Evolutionary conservation across 1,284 basidiomycete species (phyloP).

Genomic region (Heterobasidion parviporum): DNA sequence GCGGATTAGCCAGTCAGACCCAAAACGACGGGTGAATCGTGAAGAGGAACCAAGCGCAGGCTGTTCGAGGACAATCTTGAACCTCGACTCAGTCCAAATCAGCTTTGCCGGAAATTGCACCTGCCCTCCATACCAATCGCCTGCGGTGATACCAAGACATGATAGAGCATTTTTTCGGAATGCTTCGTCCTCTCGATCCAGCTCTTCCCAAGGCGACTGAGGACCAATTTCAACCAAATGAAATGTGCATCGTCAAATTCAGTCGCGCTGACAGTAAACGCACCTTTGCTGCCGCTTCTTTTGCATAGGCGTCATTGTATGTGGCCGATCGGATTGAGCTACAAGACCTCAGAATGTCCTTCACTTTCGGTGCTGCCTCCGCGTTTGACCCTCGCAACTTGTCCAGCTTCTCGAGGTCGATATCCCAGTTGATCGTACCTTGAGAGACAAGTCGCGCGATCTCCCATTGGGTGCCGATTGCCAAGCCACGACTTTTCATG

Average conservation of each 20-base stretch:
- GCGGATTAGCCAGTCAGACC: slow-evolving; percentile 28
- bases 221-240: neutral
- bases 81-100: neutral
- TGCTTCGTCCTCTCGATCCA: slow-evolving; percentile 24
- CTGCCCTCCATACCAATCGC: slow-evolving; percentile 29
- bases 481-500: slow-evolving; percentile 8
- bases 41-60: slow-evolving; percentile 27
- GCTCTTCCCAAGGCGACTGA: slow-evolving; percentile 29
- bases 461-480: slow-evolving; percentile 21
- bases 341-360: neutral
- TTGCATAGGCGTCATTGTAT: neutral
- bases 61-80: slow-evolving; percentile 20
- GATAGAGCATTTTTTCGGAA: slow-evolving; percentile 15
- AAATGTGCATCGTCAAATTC: neutral
- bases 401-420: slow-evolving; percentile 2
- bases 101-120: slow-evolving; percentile 24
- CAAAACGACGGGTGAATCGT: slow-evolving; percentile 30
- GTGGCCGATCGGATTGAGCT: neutral
- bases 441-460: slow-evolving; percentile 14
- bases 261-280: neutral
- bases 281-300: slow-evolving; percentile 5
- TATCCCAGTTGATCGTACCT: slow-evolving; percentile 3
- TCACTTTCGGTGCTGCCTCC: slow-evolving; percentile 5
- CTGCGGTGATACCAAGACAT: slow-evolving; percentile 17
- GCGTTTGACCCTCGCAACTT: neutral